phyloP scores from a whole-genome alignment of 106 monocot species.

The Platanthera zijinensis region DNA sequence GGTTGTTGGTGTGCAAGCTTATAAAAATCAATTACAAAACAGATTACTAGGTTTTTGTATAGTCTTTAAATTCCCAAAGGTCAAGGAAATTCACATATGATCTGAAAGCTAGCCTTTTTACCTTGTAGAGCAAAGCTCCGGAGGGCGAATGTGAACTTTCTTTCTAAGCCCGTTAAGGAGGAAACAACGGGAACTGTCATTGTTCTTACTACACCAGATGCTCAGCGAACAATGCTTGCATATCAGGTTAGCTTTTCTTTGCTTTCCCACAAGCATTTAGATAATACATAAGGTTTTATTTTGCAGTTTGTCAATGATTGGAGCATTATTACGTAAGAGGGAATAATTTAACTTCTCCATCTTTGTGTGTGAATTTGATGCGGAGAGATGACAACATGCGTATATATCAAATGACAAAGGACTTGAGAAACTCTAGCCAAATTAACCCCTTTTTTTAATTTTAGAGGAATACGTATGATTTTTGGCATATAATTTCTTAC shows the following conservation, averaged over 20 bases:
- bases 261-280: background rate
- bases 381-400: too few relatives aligned
- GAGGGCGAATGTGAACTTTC: constrained; percentile 86
- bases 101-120: background rate
- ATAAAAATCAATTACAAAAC: background rate
- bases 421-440: too few relatives aligned
- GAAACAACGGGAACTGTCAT: constrained; percentile 94
- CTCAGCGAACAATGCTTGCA: constrained; percentile 97
- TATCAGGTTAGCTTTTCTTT: constrained; percentile 48
- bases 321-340: too few relatives aligned
- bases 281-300: background rate
- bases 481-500: too few relatives aligned
- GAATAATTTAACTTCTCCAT: too few relatives aligned
- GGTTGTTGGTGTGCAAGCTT: background rate
- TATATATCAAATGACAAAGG: too few relatives aligned
- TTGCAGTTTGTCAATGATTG: background rate
- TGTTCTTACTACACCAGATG: constrained; percentile 95
- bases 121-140: constrained; percentile 58
- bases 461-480: too few relatives aligned
- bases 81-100: background rate
- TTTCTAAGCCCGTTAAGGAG: constrained; percentile 74
- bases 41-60: background rate
- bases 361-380: too few relatives aligned
- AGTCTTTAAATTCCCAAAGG: background rate
- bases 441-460: too few relatives aligned